Percentiles rank a stretch among this genome's conserved stretches.
phyloP scores from a whole-genome alignment of 768 basidiomycete species.

The Boletellus ananas region DNA sequence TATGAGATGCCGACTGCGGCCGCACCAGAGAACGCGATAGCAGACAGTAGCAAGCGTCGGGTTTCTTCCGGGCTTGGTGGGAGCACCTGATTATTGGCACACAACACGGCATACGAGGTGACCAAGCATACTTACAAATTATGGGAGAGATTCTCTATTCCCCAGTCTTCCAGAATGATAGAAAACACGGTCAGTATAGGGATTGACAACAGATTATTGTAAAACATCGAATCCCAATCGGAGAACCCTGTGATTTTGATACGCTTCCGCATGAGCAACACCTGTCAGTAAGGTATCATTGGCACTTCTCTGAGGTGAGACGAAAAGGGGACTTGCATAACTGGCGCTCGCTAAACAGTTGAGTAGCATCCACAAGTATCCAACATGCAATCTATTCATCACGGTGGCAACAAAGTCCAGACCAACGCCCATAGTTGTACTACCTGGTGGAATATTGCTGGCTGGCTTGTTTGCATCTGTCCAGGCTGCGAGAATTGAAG shows the following conservation, averaged over 20 bases:
- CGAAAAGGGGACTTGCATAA: slow-evolving; percentile 56
- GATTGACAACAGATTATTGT: slow-evolving; percentile 94
- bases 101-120: not conserved
- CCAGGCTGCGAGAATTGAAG: slow-evolving; percentile 97
- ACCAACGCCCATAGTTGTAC: slow-evolving; percentile 24
- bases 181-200: slow-evolving; percentile 85
- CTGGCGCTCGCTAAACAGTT: slow-evolving; percentile 90
- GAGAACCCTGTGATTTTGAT: slow-evolving; percentile 95
- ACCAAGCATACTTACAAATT: slow-evolving; percentile 78
- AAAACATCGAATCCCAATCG: slow-evolving; percentile 99
- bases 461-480: slow-evolving; percentile 57
- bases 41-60: slow-evolving; percentile 71
- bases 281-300: slow-evolving; percentile 42
- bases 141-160: slow-evolving; percentile 61
- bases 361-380: slow-evolving; percentile 94
- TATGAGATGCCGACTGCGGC: slow-evolving; percentile 98
- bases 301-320: slow-evolving; percentile 3
- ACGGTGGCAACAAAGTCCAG: slow-evolving; percentile 40
- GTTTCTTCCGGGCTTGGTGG: slow-evolving; percentile 71
- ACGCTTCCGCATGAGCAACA: slow-evolving; percentile 91
- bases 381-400: slow-evolving; percentile 60
- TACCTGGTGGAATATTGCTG: slow-evolving; percentile 23
- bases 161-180: slow-evolving; percentile 87
- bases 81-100: not conserved
- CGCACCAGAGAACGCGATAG: slow-evolving; percentile 95